These are phyloP conservation scores for Calonectria multiphialidica DNA, from an alignment of 2,329 filamentous ascomycete genomes.

Conservation along the genomic window DNA sequence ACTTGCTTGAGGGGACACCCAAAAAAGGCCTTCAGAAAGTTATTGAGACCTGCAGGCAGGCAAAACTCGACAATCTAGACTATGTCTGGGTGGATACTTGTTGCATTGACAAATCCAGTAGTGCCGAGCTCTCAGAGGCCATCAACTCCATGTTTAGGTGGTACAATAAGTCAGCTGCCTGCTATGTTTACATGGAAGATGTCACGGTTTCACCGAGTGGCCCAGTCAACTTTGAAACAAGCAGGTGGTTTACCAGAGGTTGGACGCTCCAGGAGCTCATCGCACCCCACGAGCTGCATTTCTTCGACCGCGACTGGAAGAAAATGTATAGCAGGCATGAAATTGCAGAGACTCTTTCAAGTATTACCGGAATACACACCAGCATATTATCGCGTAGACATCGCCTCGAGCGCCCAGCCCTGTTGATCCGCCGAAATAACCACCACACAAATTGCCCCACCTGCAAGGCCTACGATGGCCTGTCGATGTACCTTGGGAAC, in stretches of 20 bases:
- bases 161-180: conserved; percentile 36
- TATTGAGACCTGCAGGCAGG: conserved; percentile 33
- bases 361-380: conserved; percentile 34
- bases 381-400: conserved; percentile 9
- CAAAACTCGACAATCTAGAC: conserved; percentile 29
- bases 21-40: conserved; percentile 37
- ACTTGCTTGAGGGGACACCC: conserved; percentile 32
- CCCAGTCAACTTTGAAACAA: conserved; percentile 29
- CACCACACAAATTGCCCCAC: conserved; percentile 30
- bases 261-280: conserved; percentile 42
- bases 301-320: conserved; percentile 40
- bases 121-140: conserved; percentile 39
- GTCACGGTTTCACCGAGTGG: conserved; percentile 26
- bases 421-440: conserved; percentile 26
- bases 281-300: conserved; percentile 39
- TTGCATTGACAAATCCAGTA: conserved; percentile 41
- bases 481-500: background rate
- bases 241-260: conserved; percentile 39
- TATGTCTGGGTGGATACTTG: conserved; percentile 43
- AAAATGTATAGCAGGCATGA: conserved; percentile 30
- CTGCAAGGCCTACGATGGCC: conserved; percentile 23
- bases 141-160: conserved; percentile 43
- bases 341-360: conserved; percentile 30
- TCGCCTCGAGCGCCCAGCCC: conserved; percentile 14
- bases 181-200: conserved; percentile 39